phyloP scores from a whole-genome alignment of 2,329 filamentous ascomycete species.

The Alternaria rosae region DNA sequence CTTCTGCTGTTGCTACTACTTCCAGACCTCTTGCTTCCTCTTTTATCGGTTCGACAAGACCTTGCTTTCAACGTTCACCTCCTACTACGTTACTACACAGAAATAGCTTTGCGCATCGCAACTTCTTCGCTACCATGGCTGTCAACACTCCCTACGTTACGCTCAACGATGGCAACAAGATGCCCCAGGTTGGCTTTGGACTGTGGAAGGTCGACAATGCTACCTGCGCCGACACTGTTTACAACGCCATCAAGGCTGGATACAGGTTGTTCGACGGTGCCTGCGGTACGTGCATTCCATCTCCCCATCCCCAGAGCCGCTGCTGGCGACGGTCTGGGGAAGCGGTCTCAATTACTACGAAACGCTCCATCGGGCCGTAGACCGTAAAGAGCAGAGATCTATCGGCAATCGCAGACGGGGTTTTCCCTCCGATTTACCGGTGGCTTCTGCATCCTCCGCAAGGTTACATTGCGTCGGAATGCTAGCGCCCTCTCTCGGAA shows the following conservation, averaged over 20 bases:
- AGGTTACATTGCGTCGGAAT: slow-evolving; percentile 21
- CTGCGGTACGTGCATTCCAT: slow-evolving; percentile 38
- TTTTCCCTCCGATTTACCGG: slow-evolving; percentile 30
- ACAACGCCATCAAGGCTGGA: slow-evolving; percentile 48
- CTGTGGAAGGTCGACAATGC: slow-evolving; percentile 47
- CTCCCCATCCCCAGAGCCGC: neutral
- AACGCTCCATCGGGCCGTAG: slow-evolving; percentile 8
- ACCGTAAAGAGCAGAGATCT: neutral
- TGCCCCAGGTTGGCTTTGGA: slow-evolving; percentile 47
- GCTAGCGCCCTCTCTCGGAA: slow-evolving; percentile 19
- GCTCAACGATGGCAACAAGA: slow-evolving; percentile 48
- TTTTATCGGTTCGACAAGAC: slow-evolving; percentile 10
- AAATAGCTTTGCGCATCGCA: slow-evolving; percentile 15
- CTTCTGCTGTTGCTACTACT: slow-evolving; percentile 10
- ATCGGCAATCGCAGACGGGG: neutral
- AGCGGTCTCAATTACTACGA: neutral
- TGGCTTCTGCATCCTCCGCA: slow-evolving; percentile 20
- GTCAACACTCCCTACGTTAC: slow-evolving; percentile 38
- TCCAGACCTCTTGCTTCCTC: slow-evolving; percentile 16
- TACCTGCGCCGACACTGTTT: slow-evolving; percentile 42
- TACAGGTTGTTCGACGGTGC: slow-evolving; percentile 50
- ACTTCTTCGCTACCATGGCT: slow-evolving; percentile 34
- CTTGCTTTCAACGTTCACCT: slow-evolving; percentile 11
- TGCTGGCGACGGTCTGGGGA: neutral
- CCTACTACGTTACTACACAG: slow-evolving; percentile 6